Base-by-base conservation (phyloP, 1,284 basidiomycete genomes). In the Apiotrichum siamense region DNA sequence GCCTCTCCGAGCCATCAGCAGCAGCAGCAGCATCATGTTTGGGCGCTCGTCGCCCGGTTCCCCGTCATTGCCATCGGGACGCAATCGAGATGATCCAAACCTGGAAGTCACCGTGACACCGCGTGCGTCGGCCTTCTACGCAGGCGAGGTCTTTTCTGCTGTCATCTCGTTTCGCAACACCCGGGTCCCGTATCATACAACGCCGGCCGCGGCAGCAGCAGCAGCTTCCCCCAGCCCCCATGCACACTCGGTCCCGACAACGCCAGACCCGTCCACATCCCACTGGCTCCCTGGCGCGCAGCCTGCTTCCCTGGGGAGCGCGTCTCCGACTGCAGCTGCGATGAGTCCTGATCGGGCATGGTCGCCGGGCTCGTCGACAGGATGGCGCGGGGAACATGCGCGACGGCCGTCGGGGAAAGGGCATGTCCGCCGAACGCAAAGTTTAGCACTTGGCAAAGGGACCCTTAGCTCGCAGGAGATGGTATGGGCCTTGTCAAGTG, bases 121-220 rank as follows among this genome's bases (percentile, higher is more conserved):
- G 3, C 79, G 85, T 0, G 86, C 91, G 58, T 87, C 88, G 0
- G 88, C 88, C 0, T 96, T 87, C 75, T 97, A 93, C 70, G 90
- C 92, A 1, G 92, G 92, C 54, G 92, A 97, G 70, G 77, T 81
- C 1, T 88, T 94, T 72, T 78, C 83, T 7, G 88, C 88, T 17
- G 85, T 82, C 5, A 84, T 97, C 65, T 86, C 87, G 0, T 90
- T 96, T 73, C 86, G 86, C 40, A 96, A 94, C 70, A 86, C 83
- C 7, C 81, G 81, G 26, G 11, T 51, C 7, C 50, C 49, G 4
- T 29, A 44, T 15, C 43, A 45, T 13, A 29, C 44, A 0, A 23
- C 42, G 17, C 13, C 17, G 12, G 7, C 33, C 11, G 9, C 32
- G 1, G 7, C 12, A 23, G 27, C 40, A 7, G 17, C 29, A 31